Evolutionary conservation across 352 stramenopile species (phyloP).

Genomic region (Pythium folliculosum): DNA sequence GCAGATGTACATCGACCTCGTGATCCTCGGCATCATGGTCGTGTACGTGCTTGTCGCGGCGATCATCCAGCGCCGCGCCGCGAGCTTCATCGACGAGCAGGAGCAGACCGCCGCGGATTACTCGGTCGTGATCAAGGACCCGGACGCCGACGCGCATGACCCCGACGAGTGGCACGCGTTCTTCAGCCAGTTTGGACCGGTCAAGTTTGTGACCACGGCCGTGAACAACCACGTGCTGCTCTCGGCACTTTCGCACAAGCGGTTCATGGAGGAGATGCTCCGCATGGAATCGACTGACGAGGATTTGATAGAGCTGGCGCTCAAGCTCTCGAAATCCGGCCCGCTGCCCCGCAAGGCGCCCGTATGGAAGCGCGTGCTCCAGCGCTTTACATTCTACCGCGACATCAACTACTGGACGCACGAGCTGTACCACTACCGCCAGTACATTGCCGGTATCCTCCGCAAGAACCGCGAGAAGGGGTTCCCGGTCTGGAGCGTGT

Average conservation of each 20-base stretch:
- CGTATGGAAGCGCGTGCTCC: conserved; percentile 35
- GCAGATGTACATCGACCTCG: conserved; percentile 61
- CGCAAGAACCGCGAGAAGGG: conserved; percentile 29
- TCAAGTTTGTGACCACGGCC: conserved; percentile 73
- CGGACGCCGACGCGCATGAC: conserved; percentile 60
- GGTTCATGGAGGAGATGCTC: conserved; percentile 73
- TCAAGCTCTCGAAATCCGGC: conserved; percentile 41
- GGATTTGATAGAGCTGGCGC: conserved; percentile 29
- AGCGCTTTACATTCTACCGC: conserved; percentile 44
- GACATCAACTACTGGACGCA: conserved; percentile 66
- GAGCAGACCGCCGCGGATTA: conserved; percentile 78
- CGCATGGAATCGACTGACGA: conserved; percentile 59
- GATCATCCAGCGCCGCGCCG: conserved; percentile 44
- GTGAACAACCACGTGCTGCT: conserved; percentile 64
- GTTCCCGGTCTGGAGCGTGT: conserved; percentile 70
- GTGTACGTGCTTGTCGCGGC: conserved; percentile 49
- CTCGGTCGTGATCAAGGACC: conserved; percentile 70
- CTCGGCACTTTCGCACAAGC: conserved; percentile 56
- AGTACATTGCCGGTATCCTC: conserved; percentile 37
- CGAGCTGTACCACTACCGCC: conserved; percentile 48
- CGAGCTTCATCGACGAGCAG: conserved; percentile 51
- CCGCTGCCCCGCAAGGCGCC: conserved; percentile 28
- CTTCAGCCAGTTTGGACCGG: conserved; percentile 64
- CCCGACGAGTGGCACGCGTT: conserved; percentile 71
- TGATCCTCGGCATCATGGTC: conserved; percentile 48